Evolutionary conservation across 2,329 filamentous ascomycete genomes (phyloP).

Genomic region (Stachybotrys echinatus): DNA sequence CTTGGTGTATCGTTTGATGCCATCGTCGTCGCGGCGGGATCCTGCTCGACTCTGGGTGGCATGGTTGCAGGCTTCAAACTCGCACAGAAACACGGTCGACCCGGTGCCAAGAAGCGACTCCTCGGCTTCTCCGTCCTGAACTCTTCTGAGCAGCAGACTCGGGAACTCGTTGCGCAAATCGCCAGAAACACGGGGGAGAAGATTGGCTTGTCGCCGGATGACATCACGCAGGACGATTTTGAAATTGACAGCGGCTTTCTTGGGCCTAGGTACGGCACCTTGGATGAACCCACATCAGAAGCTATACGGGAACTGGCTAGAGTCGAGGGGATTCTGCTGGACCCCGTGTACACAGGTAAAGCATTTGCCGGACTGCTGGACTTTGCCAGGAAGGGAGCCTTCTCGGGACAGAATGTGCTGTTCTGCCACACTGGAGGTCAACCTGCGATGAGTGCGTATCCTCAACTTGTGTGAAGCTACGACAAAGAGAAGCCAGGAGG

Average conservation of each 20-base stretch:
- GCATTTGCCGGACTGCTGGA: slow-evolving; percentile 8
- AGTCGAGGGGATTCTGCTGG: slow-evolving; percentile 5
- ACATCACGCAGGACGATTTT: slow-evolving; percentile 6
- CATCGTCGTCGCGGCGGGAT: slow-evolving; percentile 57
- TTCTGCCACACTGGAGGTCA: slow-evolving; percentile 11
- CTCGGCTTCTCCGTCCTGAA: background rate
- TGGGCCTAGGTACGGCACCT: slow-evolving; percentile 3
- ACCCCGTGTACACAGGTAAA: slow-evolving; percentile 9
- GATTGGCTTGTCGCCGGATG: slow-evolving; percentile 3
- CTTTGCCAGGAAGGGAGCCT: slow-evolving; percentile 3
- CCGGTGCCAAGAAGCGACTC: background rate
- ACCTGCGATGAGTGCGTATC: slow-evolving; percentile 6
- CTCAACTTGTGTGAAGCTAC: background rate
- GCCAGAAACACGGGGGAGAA: slow-evolving; percentile 2
- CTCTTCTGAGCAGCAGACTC: background rate
- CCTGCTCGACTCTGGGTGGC: slow-evolving; percentile 59
- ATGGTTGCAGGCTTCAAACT: slow-evolving; percentile 63
- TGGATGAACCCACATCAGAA: slow-evolving; percentile 5
- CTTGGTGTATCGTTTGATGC: slow-evolving; percentile 54
- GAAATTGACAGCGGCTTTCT: slow-evolving; percentile 5
- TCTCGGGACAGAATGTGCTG: slow-evolving; percentile 3
- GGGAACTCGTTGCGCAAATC: slow-evolving; percentile 1
- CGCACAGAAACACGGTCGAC: slow-evolving; percentile 30
- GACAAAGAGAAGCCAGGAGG: too few species aligned
- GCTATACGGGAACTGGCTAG: slow-evolving; percentile 7